Evolutionary conservation across 345 rosid species (phyloP), one percentile per base, ranked within the genome.

Genomic region (Aethionema arabicum): DNA sequence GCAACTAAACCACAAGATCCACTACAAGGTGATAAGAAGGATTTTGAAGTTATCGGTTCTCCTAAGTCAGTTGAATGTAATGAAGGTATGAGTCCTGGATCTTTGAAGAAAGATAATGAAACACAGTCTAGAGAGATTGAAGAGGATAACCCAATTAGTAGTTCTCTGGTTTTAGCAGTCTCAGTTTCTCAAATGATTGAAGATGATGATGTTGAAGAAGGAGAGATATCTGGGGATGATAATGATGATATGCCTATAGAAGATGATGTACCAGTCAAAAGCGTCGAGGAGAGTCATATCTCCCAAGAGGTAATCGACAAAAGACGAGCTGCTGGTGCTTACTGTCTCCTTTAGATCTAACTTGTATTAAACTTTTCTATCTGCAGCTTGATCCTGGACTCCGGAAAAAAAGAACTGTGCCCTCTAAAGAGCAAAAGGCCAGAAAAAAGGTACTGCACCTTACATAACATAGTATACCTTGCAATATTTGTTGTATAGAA

Each of bases 381-480:
- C 42, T 13, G 61, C 50, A 35, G 49, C 27, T 54, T 37, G 57
- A 33, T 52, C 38, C 13, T 67, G 68, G 30, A 67, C 16, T 65
- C 9, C 58, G 67, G 44, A 83, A 67, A 61, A 92, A 74, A 59
- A 74, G 76, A 41, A 71, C 81, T 61, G 73, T 67, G 31, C 69
- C 12, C 27, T 74, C 86, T 5, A 62, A 80, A 63, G 77, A 82
- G 55, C 76, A 62, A 44, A 91, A 83, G 69, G 83, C 72, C 39
- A 82, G 76, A 82, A 84, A 81, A 76, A 86, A 75, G 91, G 93
- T 92, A 35, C 3, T 11, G 52, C 15, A 43, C 13, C 59, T 30
- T 36, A 14, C 47, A 50, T 33, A 43, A 8, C 12, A 42, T 53
- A 11, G 50, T 3, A 32, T 54, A 38, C 43, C 16, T 56, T 52